Evolutionary conservation across 23 red algal genomes (phyloP).

Genomic region (Cyanidiococcus yangmingshanensis): DNA sequence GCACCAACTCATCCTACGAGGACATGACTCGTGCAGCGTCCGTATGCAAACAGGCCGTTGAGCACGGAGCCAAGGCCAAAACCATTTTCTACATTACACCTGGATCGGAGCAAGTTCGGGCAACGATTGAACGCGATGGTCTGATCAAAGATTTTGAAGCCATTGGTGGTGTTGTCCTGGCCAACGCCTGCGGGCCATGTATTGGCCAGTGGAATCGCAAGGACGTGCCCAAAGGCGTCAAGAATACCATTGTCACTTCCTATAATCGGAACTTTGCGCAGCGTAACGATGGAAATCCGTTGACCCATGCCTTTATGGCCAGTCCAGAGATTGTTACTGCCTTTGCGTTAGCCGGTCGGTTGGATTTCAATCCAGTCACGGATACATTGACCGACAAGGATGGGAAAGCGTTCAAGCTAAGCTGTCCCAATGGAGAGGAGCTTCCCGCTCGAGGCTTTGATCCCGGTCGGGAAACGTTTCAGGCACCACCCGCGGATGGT

Average conservation of each 20-base stretch:
- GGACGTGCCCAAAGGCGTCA: conserved; percentile 89
- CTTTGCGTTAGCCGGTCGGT: conserved; percentile 64
- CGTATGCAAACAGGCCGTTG: conserved; percentile 71
- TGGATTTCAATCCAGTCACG: conserved; percentile 79
- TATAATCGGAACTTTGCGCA: conserved; percentile 98
- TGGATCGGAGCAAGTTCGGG: conserved; percentile 92
- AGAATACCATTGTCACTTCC: conserved; percentile 91
- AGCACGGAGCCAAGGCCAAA: conserved; percentile 84
- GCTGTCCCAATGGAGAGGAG: conserved; percentile 59
- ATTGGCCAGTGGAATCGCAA: conserved; percentile 98
- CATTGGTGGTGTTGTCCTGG: conserved; percentile 79
- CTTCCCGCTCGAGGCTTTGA: conserved; percentile 76
- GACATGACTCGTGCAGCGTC: conserved; percentile 74
- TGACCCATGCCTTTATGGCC: conserved; percentile 93
- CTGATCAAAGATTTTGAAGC: conserved; percentile 76
- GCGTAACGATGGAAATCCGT: conserved; percentile 95
- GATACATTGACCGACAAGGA: conserved; percentile 63
- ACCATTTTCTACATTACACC: conserved; percentile 89
- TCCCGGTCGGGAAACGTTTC: conserved; percentile 90
- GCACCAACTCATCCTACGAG: conserved; percentile 99
- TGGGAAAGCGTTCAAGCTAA: conserved; percentile 66
- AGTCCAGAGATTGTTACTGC: conserved; percentile 95
- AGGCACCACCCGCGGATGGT: conserved; percentile 66
- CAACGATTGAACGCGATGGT: conserved; percentile 90
- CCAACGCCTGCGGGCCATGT: conserved; percentile 98